Base-by-base conservation (phyloP, 345 rosid species). In the Anacardium occidentale region DNA sequence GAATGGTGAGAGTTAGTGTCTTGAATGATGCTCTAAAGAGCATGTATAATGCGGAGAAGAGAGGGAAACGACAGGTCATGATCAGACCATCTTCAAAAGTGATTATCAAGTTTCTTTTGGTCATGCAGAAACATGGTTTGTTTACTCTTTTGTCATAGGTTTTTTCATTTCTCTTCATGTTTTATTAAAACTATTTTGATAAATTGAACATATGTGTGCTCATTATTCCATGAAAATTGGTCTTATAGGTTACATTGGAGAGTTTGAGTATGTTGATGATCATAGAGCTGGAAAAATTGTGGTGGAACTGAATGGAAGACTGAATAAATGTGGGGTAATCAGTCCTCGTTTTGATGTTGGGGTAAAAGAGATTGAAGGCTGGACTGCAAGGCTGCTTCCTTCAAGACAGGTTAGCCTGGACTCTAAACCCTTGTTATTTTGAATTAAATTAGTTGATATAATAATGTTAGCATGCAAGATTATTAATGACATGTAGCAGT, bases 281-380 rank as follows among this genome's bases (percentile, higher is more conserved):
- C 96, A 90, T 81, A 87, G 96, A 82, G 20, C 96, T 71, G 96
- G 96, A 3, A 90, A 90, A 73, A 88, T 90, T 10, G 96, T 89
- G 22, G 96, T 90, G 37, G 96, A 90, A 71, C 68, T 90, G 64
- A 90, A 90, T 64, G 93, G 96, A 58, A 80, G 93, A 68, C 72
- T 90, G 65, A 90, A 90, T 84, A 90, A 90, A 72, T 90, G 96
- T 78, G 96, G 96, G 2, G 96, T 90, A 24, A 90, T 90, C 32
- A 89, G 96, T 79, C 96, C 96, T 45, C 91, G 93, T 25, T 90
- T 90, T 34, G 96, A 90, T 81, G 78, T 90, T n/a, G 93, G 96
- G 0, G 93, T 90, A 66, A 90, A 90, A 71, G 93, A 90, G 65
- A 87, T 90, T 55, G 96, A 90, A 72, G 87, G 93, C 11, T 90